phyloP scores from a whole-genome alignment of 1,139 yeast genomes.

The Schizosaccharomyces versatilis region DNA sequence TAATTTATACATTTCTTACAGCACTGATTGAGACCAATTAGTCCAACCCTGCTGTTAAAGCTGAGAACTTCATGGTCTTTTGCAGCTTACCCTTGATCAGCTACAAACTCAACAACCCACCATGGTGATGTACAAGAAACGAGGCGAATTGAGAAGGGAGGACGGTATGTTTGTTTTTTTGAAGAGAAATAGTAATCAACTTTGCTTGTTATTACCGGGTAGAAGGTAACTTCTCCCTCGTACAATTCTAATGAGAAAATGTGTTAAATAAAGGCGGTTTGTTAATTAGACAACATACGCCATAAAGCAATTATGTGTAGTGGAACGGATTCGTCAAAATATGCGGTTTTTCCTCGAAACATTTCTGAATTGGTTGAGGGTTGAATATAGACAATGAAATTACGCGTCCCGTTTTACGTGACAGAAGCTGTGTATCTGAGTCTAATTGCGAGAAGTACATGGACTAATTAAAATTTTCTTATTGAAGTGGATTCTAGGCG shows the following conservation, averaged over 20 bases:
- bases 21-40: neutral
- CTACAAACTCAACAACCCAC: neutral
- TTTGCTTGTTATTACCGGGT: neutral
- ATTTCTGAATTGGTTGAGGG: neutral
- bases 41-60: neutral
- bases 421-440: neutral
- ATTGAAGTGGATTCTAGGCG: too few relatives aligned
- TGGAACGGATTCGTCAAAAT: neutral
- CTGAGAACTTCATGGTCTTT: too few relatives aligned
- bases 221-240: neutral
- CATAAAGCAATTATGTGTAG: neutral
- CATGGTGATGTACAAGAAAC: neutral
- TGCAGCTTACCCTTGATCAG: neutral
- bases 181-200: neutral
- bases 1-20: neutral
- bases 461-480: too few relatives aligned
- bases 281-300: neutral
- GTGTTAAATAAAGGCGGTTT: too few relatives aligned
- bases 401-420: neutral
- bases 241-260: neutral
- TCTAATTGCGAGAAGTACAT: neutral
- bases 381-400: neutral
- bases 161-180: neutral
- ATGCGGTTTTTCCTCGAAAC: slow-evolving; percentile 1
- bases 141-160: too few relatives aligned